Conservation (phyloP, 2,329 filamentous ascomycete species). For the Fusarium piperis region DNA sequence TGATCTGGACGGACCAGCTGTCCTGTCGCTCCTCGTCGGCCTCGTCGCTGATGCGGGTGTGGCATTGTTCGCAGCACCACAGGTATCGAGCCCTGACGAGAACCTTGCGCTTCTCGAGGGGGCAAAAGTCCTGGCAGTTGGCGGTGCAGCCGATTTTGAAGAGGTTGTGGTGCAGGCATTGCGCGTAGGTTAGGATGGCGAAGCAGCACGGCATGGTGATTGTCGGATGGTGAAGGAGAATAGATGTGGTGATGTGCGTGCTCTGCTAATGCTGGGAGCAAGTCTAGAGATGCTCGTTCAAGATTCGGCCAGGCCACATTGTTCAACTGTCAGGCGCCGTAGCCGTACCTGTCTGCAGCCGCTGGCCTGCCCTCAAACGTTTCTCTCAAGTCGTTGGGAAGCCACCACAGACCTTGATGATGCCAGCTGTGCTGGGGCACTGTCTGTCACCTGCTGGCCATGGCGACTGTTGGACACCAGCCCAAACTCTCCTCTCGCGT, state of each 20-base stretch:
- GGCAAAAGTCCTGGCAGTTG: conserved; percentile 39
- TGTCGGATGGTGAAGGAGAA: background rate
- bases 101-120: conserved; percentile 29
- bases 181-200: conserved; percentile 37
- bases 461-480: background rate
- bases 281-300: background rate
- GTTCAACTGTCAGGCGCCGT: background rate
- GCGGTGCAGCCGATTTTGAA: conserved; percentile 44
- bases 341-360: conserved; percentile 3
- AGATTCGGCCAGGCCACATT: background rate
- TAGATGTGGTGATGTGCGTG: background rate
- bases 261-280: background rate
- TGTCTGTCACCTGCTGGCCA: background rate
- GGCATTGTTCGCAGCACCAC: conserved; percentile 44
- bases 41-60: background rate
- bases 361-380: conserved; percentile 14
- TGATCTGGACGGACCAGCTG: conserved; percentile 13
- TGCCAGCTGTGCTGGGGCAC: background rate
- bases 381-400: conserved; percentile 12
- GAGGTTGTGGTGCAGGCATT: conserved; percentile 41
- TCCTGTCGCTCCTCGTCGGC: conserved; percentile 13
- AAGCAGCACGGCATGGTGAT: conserved; percentile 46
- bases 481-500: conserved; percentile 19
- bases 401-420: conserved; percentile 16
- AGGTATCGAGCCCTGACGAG: conserved; percentile 34